These are phyloP conservation scores for Melaleuca alternifolia DNA, from an alignment of 345 rosid species.

Conservation along the genomic window DNA sequence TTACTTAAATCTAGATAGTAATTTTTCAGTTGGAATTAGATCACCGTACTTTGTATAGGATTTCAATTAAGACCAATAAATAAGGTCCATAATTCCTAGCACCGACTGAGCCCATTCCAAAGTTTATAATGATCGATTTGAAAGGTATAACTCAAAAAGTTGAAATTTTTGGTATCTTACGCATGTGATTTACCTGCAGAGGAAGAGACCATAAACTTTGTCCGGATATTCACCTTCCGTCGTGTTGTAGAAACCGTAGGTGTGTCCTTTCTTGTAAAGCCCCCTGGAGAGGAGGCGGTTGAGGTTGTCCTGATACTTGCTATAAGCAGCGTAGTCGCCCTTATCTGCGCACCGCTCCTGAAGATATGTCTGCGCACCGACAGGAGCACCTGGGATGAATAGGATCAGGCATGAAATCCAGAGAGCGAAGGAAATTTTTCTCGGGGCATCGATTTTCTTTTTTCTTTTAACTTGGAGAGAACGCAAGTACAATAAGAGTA, in stretches of 20 bases:
- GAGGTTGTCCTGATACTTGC: neutral
- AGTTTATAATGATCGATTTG: too few species aligned
- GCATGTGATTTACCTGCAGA: neutral
- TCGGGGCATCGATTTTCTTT: neutral
- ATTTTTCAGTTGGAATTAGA: neutral
- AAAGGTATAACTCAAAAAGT: too few species aligned
- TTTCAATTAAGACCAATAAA: neutral
- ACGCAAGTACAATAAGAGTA: neutral
- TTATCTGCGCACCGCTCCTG: neutral
- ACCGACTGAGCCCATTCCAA: too few species aligned
- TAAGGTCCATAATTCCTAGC: neutral
- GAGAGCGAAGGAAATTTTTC: neutral
- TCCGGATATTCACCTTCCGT: neutral
- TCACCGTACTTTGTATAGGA: neutral
- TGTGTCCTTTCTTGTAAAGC: neutral
- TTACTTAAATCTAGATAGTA: fast-evolving
- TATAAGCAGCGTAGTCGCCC: fast-evolving
- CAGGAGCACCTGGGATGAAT: neutral
- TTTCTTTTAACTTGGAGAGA: neutral
- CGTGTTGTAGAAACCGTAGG: neutral
- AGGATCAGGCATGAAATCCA: neutral
- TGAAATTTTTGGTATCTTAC: neutral
- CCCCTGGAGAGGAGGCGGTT: neutral
- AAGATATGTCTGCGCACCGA: fast-evolving
- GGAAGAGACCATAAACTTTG: conserved; percentile 4